Percentiles rank a stretch among this genome's conserved stretches.
phyloP scores from a whole-genome alignment of 768 basidiomycete species.

The Amanita exitialis region DNA sequence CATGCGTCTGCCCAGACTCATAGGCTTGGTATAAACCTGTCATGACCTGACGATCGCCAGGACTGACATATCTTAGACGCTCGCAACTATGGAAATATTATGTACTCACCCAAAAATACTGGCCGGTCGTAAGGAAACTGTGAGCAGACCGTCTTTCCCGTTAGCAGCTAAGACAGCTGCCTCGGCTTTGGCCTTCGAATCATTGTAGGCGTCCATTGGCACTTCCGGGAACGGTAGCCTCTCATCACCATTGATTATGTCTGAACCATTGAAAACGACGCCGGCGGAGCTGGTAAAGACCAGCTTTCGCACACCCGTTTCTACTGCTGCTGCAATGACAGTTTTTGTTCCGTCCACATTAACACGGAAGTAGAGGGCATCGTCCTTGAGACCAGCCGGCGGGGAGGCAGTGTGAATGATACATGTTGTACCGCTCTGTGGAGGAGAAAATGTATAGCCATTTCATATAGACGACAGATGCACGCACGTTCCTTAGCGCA shows the following conservation, averaged over 20 bases:
- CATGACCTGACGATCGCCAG: conserved; percentile 86
- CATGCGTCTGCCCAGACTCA: conserved; percentile 73
- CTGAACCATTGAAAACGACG: conserved; percentile 75
- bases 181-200: conserved; percentile 88
- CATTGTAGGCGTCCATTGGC: conserved; percentile 86
- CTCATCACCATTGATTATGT: conserved; percentile 84
- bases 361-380: conserved; percentile 79
- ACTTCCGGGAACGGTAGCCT: conserved; percentile 64
- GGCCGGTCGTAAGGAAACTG: conserved; percentile 84
- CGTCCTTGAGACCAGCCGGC: conserved; percentile 52
- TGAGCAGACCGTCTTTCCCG: conserved; percentile 72
- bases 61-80: conserved; percentile 32
- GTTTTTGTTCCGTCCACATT: conserved; percentile 89
- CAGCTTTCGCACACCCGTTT: conserved; percentile 68
- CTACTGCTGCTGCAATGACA: conserved; percentile 72
- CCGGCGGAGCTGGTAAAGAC: conserved; percentile 94
- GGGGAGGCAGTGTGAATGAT: conserved; percentile 95
- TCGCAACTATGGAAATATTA: neutral
- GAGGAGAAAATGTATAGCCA: conserved; percentile 6
- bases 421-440: conserved; percentile 71
- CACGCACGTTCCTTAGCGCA: conserved; percentile 63
- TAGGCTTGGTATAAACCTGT: conserved; percentile 73
- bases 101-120: conserved; percentile 86
- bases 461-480: neutral
- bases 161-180: conserved; percentile 78